Evolutionary conservation across 2,329 filamentous ascomycete species (phyloP), one percentile per base, ranked within the genome.

Genomic region (Diaporthe aspalathi): DNA sequence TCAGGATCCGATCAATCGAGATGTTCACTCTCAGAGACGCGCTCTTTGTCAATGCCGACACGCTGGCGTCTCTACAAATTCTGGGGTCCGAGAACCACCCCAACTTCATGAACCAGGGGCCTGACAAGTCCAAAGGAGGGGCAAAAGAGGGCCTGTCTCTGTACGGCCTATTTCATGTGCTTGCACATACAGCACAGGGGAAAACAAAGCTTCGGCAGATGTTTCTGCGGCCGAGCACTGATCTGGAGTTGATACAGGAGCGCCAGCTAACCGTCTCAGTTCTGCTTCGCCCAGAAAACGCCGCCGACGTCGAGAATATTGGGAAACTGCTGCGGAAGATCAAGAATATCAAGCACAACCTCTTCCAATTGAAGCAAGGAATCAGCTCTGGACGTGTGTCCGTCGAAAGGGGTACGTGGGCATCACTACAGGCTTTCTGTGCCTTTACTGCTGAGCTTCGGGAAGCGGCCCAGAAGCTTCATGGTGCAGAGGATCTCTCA

Each of bases 1-100:
- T 93, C 74, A 86, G 84, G 8, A 84, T 97, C 32, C 84, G 81
- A 29, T 86, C 84, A 0, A 81, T 98, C 14, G 88, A 93, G 76
- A 95, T 94, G 89, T 94, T 97, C 80, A 91, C 87, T 40, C 83
- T 97, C 29, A 80, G 81, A 47, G 79, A 85, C 68, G 83, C 83
- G 65, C 94, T 95, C 90, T 94, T 96, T 76, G 85, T 98, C 75
- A 96, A 94, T 75, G 84, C 88, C 2, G 94, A 98, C 77, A 93
- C 95, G 0, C 83, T 98, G 52, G 82, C 89, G 17, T 94, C 94
- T 1, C 86, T 99, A 11, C 95, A 98, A 76, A 93, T 99, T 35
- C 85, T 97, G 32, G 91, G 92, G 69, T 90, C 92, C 1, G 95
- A 98, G 79, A 89, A 89, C 14, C 94, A 97, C 79, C 95, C 94